phyloP scores from a whole-genome alignment of 495 filamentous ascomycete species.

The Penicillium simplicissimum region DNA sequence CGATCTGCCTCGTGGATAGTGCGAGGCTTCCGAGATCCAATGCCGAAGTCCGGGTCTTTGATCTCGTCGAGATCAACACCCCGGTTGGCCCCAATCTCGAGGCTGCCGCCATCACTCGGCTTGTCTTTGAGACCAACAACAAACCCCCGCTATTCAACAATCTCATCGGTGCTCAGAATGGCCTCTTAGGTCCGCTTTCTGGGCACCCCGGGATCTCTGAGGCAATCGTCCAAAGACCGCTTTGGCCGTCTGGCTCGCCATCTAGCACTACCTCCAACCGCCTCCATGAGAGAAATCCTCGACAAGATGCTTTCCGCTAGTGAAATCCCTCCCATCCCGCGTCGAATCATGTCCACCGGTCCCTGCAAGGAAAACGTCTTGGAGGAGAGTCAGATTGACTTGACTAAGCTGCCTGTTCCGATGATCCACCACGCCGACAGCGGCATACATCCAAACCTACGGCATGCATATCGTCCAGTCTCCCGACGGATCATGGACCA shows the following conservation, averaged over 20 bases:
- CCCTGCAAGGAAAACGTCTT: conserved; percentile 40
- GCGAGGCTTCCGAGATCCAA: neutral
- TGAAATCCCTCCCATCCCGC: conserved; percentile 26
- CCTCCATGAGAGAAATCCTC: conserved; percentile 33
- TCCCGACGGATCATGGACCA: conserved; percentile 41
- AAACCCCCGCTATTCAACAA: conserved; percentile 47
- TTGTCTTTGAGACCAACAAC: conserved; percentile 40
- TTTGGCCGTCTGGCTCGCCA: conserved; percentile 40
- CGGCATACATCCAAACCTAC: conserved; percentile 44
- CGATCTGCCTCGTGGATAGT: neutral
- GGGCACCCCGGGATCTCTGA: conserved; percentile 33
- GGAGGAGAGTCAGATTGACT: conserved; percentile 35
- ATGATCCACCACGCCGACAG: conserved; percentile 37
- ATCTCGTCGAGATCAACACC: conserved; percentile 38
- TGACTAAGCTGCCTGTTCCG: conserved; percentile 37
- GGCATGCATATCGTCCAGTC: conserved; percentile 42
- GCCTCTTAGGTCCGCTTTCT: conserved; percentile 43
- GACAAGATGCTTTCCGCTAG: conserved; percentile 34
- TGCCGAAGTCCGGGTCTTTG: conserved; percentile 3
- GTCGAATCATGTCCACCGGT: conserved; percentile 25
- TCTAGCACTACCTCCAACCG: conserved; percentile 32
- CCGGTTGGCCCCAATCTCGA: conserved; percentile 41
- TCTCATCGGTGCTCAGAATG: conserved; percentile 35
- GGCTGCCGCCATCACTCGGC: conserved; percentile 38
- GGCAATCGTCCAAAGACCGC: conserved; percentile 24